Conservation (phyloP, 2,329 filamentous ascomycete genomes). For the Calonectria naviculata region DNA sequence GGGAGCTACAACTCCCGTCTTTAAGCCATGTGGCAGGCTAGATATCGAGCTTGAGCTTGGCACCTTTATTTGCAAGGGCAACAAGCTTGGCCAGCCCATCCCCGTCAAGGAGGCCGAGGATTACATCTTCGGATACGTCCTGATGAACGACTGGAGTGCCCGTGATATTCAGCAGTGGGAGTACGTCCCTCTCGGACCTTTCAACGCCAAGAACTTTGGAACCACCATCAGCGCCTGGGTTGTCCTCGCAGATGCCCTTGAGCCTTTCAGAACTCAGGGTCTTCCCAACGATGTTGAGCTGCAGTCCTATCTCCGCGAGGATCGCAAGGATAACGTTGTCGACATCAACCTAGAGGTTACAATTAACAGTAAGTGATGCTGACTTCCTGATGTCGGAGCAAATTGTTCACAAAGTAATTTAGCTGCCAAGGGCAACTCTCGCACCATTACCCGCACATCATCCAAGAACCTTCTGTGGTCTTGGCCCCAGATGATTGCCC, state of each 20-base stretch:
- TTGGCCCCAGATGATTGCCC: slow-evolving; percentile 85
- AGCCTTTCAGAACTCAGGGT: slow-evolving; percentile 35
- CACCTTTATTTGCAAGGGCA: slow-evolving; percentile 76
- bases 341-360: slow-evolving; percentile 52
- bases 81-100: slow-evolving; percentile 73
- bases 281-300: slow-evolving; percentile 47
- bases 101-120: slow-evolving; percentile 73
- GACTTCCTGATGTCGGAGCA: accelerated
- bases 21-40: slow-evolving; percentile 68
- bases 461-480: slow-evolving; percentile 74
- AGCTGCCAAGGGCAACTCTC: slow-evolving; percentile 47
- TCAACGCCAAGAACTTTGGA: slow-evolving; percentile 71
- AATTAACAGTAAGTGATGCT: slow-evolving; percentile 47
- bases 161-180: slow-evolving; percentile 71
- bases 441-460: slow-evolving; percentile 37
- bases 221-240: slow-evolving; percentile 73
- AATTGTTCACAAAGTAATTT: background rate
- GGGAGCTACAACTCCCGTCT: slow-evolving; percentile 61
- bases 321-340: slow-evolving; percentile 48
- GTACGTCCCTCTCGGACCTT: slow-evolving; percentile 70
- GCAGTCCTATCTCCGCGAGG: slow-evolving; percentile 66
- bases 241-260: slow-evolving; percentile 68
- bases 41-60: slow-evolving; percentile 85
- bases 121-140: slow-evolving; percentile 75
- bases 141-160: slow-evolving; percentile 74